Conservation (phyloP, 2,329 filamentous ascomycete genomes). For the Pseudogymnoascus pannorum region DNA sequence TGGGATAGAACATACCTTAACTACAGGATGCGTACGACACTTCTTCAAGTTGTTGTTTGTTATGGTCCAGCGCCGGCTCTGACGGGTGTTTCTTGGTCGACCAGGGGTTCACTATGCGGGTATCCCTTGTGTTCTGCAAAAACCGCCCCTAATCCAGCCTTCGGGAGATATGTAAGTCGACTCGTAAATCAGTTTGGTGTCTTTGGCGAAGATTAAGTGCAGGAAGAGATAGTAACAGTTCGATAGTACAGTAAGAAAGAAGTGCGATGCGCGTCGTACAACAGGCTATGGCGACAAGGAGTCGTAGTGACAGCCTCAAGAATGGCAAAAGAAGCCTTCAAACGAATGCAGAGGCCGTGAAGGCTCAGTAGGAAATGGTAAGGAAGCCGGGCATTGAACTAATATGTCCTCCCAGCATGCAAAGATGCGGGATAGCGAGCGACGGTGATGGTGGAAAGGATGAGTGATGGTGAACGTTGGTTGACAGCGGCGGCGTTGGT, state of each 20-base stretch:
- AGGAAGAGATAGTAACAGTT: neutral
- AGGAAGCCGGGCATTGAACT: neutral
- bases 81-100: constrained; percentile 7
- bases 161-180: neutral
- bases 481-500: neutral
- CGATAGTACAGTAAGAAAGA: neutral
- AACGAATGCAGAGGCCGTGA: constrained; percentile 6
- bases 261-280: neutral
- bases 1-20: neutral
- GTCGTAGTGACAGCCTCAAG: neutral
- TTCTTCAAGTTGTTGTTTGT: neutral
- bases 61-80: neutral
- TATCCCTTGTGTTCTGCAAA: neutral
- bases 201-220: neutral
- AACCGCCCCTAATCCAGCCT: neutral
- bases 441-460: constrained; percentile 1
- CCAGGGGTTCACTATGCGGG: constrained; percentile 3
- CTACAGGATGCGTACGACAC: neutral
- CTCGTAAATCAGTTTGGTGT: neutral
- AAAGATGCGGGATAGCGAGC: constrained; percentile 3
- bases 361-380: constrained; percentile 1
- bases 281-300: neutral
- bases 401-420: neutral
- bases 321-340: neutral
- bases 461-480: neutral